Evolutionary conservation across 2,329 filamentous ascomycete species (phyloP), one percentile per base, ranked within the genome.

Genomic region (Calonectria pseudoturangicola): DNA sequence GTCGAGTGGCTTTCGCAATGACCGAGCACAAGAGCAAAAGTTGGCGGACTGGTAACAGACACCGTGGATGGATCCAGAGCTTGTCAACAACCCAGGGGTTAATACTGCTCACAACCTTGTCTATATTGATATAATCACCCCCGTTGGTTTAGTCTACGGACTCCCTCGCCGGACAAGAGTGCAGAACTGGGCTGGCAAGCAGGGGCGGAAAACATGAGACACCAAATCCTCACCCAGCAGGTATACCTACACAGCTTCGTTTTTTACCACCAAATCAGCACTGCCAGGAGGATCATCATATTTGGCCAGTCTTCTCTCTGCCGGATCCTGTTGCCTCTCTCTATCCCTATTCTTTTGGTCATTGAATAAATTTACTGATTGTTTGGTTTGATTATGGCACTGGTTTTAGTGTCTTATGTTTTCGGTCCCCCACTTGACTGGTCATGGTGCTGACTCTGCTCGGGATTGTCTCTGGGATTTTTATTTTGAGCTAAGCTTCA

Each of bases 111-210:
- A 68, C 66, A 74, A 68, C 75, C 58, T 66, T 74, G 70, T 70
- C 68, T 67, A 43, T 48, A 50, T 71, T 74, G 70, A 41, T 79
- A 75, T 48, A 70, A 68, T 68, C 78, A 79, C 76, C 51, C 78
- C 78, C 78, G 70, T 28, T 4, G 33, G 63, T 72, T 54, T 39
- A 2, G 68, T 21, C 21, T 70, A 71, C 72, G 62, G 69, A 60
- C 72, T 73, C 75, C 74, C 69, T 60, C 72, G 66, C 79, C 79
- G 78, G 78, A 79, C 73, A 66, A 76, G 74, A 79, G 68, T 73
- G 66, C 78, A 67, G 71, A 80, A 71, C 72, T 68, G 75, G 73
- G 62, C 76, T 77, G 75, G 66, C 30, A 9, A 9, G 30, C 30
- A 33, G 30, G 30, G 47, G 69, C 76, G 76, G 62, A 79, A 79